Conservation (phyloP, 106 monocot species). For the Dendrobium catenatum region DNA sequence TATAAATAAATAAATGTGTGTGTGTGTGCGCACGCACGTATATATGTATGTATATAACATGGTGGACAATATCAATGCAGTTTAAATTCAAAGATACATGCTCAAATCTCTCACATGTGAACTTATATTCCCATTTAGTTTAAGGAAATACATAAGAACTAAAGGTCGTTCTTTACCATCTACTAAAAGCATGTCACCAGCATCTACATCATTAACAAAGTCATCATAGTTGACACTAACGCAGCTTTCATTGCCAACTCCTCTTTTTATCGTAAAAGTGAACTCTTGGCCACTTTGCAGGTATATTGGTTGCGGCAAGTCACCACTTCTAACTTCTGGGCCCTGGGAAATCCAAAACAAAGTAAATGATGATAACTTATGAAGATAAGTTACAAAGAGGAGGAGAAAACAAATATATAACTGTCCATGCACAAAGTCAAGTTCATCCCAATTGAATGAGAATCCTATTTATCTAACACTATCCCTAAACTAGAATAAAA, state of each 20-base stretch:
- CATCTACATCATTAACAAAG: slow-evolving; percentile 95
- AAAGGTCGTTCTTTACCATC: slow-evolving; percentile 55
- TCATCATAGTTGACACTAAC: slow-evolving; percentile 99
- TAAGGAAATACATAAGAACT: not conserved
- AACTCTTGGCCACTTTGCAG: slow-evolving; percentile 67
- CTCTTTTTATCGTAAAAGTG: slow-evolving; percentile 92
- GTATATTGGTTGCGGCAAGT: slow-evolving; percentile 81
- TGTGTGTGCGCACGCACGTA: too few species aligned
- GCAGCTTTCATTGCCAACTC: slow-evolving; percentile 81
- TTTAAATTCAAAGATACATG: not conserved
- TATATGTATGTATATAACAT: not conserved
- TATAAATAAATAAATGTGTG: not conserved
- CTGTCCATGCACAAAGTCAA: not conserved
- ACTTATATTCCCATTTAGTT: not conserved
- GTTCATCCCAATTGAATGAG: slow-evolving; percentile 3
- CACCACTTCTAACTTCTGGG: slow-evolving; percentile 98
- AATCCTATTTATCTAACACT: not conserved
- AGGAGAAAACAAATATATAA: not conserved
- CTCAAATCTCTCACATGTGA: not conserved
- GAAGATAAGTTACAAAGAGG: not conserved
- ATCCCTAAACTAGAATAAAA: not conserved
- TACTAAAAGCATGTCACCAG: slow-evolving; percentile 91
- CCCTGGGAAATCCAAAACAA: slow-evolving; percentile 42
- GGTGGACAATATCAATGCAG: not conserved
- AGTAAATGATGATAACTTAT: slow-evolving; percentile 1